Evolutionary conservation across 495 filamentous ascomycete species (phyloP).

Genomic region (Podospora pseudoanserina): DNA sequence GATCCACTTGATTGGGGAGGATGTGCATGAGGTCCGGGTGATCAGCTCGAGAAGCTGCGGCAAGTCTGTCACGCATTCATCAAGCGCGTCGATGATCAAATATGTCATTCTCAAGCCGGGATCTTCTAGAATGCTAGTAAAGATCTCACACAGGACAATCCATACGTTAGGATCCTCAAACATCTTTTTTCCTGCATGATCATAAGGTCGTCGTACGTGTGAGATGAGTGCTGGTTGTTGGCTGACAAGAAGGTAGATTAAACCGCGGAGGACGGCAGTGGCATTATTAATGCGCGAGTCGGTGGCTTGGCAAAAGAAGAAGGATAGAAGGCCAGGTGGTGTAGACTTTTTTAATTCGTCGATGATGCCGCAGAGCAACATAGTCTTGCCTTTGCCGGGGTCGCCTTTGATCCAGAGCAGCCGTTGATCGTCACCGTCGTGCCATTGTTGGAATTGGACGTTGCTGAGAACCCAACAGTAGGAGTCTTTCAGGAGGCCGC

Average conservation of each 20-base stretch:
- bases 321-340: slow-evolving; percentile 27
- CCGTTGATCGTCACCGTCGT: slow-evolving; percentile 18
- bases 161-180: slow-evolving; percentile 27
- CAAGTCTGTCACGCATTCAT: slow-evolving; percentile 41
- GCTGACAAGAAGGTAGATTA: slow-evolving; percentile 28
- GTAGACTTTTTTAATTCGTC: slow-evolving; percentile 28
- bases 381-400: slow-evolving; percentile 51
- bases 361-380: slow-evolving; percentile 45
- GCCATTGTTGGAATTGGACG: not conserved
- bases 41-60: slow-evolving; percentile 36
- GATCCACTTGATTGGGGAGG: slow-evolving; percentile 36
- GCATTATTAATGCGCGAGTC: slow-evolving; percentile 15
- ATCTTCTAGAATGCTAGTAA: slow-evolving; percentile 34
- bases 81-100: slow-evolving; percentile 48
- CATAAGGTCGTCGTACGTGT: slow-evolving; percentile 23
- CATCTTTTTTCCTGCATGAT: not conserved
- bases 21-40: slow-evolving; percentile 13
- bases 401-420: slow-evolving; percentile 24
- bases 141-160: slow-evolving; percentile 29
- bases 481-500: slow-evolving; percentile 37
- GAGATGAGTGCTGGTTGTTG: slow-evolving; percentile 28
- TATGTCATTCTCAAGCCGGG: slow-evolving; percentile 23
- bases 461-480: slow-evolving; percentile 42
- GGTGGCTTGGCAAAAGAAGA: slow-evolving; percentile 46
- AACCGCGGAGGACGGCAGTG: slow-evolving; percentile 31